Evolutionary conservation across 257 asterid genomes (phyloP), one percentile per base, ranked within the genome.

Genomic region (Petunia secreta): DNA sequence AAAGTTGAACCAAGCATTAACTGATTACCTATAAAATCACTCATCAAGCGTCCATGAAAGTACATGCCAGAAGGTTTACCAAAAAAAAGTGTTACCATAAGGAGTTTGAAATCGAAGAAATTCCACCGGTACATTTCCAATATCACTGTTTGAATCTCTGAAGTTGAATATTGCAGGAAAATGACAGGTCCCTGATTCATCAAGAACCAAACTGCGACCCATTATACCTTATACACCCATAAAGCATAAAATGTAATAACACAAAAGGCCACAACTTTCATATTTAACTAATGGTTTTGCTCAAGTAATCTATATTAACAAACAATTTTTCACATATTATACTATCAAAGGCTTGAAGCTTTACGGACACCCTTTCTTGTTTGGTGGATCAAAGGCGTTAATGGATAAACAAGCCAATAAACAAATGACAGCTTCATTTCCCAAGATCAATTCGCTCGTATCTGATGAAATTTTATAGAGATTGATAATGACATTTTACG

Each of bases 101-200:
- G 83, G 79, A 6, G 38, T 38, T 41, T 14, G 39, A 14, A 39
- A 36, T 75, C 41, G 62, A 4, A 62, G 62, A n/a, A 69, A 80
- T 2, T 73, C 60, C 6, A 79, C 83, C 6, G 83, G 69, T 16
- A 55, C 3, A 6, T 63, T 25, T 8, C 79, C 83, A 7, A 74
- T 80, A 15, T 80, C 83, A 8, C 79, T 68, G 44, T 69, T 80
- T 55, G 79, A 80, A 46, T 80, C 83, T 43, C 79, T 79, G 10
- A 80, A 80, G 60, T 80, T 80, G 50, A 69, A 80, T 15, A 80
- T 57, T 57, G 83, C 83, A 2, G 86, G 86, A 44, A 80, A 68
- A 6, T 68, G 59, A 68, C 80, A 62, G 16, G 16, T 58, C 50
- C 55, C 36, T 43, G 60, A 54, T 54, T 14, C 60, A 54, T 54